A percentile compares a stretch with the other conserved stretches of the same genome.
Conservation (phyloP, 1,284 basidiomycete species). For the Neotropicomus parvogracilis region DNA sequence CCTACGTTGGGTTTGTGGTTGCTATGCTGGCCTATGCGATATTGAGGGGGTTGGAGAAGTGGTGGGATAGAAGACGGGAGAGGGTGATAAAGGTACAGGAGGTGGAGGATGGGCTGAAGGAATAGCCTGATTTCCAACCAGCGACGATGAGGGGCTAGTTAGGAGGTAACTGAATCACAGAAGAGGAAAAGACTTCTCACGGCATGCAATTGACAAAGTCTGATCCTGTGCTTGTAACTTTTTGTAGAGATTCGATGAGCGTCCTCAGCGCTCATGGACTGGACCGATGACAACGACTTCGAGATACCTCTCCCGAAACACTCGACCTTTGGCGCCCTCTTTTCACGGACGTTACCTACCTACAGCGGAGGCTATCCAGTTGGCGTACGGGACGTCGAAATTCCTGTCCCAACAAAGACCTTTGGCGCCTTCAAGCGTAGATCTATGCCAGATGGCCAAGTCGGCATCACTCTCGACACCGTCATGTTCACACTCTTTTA, state of each 20-base stretch:
- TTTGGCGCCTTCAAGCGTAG: constrained; percentile 34
- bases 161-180: neutral
- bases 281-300: neutral
- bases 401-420: constrained; percentile 24
- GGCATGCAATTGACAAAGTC: no score
- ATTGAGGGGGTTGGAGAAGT: constrained; percentile 39
- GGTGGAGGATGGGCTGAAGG: constrained; percentile 2
- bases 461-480: constrained; percentile 35
- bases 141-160: neutral
- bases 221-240: neutral
- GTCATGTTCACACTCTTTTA: constrained; percentile 40
- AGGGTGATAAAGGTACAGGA: neutral
- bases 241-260: neutral
- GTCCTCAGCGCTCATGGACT: no score
- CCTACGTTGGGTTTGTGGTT: constrained; percentile 47
- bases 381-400: constrained; percentile 33
- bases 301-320: constrained; percentile 9
- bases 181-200: neutral
- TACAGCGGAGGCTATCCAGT: constrained; percentile 32
- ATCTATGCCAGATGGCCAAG: constrained; percentile 18
- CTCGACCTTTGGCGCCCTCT: constrained; percentile 28
- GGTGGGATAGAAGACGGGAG: constrained; percentile 17
- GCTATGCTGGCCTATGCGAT: constrained; percentile 39
- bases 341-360: constrained; percentile 28
- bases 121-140: neutral